phyloP scores from a whole-genome alignment of 192 early-diverging fungal species.

The Lunasporangiospora selenospora region DNA sequence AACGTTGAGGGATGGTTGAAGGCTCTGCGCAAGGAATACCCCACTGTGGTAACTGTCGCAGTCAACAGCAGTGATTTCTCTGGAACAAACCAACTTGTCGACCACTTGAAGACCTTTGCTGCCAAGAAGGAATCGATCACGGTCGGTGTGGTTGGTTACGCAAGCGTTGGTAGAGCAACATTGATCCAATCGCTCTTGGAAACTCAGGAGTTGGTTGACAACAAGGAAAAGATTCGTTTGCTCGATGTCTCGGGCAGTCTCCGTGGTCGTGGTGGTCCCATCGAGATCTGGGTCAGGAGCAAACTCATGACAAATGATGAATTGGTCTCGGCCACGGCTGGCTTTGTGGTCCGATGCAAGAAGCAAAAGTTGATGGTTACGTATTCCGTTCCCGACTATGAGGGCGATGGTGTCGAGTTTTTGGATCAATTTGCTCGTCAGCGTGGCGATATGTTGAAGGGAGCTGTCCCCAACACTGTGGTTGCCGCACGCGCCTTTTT shows the following conservation, averaged over 20 bases:
- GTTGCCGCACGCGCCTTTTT: neutral
- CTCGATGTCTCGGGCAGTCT: too few species aligned
- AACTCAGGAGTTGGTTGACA: neutral
- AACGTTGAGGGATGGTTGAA: conserved; percentile 5
- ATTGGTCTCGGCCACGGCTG: neutral
- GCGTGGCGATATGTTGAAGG: neutral
- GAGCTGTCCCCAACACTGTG: neutral
- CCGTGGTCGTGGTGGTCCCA: neutral
- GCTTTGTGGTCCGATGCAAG: conserved; percentile 1
- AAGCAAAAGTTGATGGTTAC: neutral
- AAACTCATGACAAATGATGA: conserved; percentile 3
- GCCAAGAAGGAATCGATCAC: neutral
- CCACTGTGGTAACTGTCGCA: neutral
- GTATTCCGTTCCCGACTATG: neutral
- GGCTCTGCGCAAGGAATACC: neutral
- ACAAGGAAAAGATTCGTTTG: too few species aligned
- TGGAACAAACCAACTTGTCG: neutral
- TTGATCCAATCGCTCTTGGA: conserved; percentile 1
- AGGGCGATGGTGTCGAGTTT: neutral
- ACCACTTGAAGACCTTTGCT: neutral
- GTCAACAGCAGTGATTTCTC: neutral
- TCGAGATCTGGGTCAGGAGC: neutral
- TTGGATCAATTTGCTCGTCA: neutral
- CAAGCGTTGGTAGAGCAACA: conserved; percentile 6
- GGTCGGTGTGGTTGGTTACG: conserved; percentile 4